Evolutionary conservation across 345 rosid genomes (phyloP).

Genomic region (Carallia brachiata): DNA sequence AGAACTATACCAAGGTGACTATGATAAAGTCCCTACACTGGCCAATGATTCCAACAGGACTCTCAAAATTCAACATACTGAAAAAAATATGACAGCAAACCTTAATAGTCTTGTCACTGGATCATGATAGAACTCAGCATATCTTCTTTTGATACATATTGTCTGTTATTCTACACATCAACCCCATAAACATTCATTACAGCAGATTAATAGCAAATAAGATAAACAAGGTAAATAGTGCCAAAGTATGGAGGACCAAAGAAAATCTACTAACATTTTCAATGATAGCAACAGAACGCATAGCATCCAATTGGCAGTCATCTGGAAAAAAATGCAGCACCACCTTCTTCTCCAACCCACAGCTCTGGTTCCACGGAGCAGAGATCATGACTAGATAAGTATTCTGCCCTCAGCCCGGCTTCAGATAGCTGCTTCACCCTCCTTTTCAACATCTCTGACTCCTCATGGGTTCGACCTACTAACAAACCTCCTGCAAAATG

Average conservation of each 20-base stretch:
- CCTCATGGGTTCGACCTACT: conserved; percentile 59
- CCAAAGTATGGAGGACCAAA: neutral
- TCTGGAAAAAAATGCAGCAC: conserved; percentile 76
- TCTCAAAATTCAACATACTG: neutral
- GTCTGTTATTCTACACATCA: conserved; percentile 56
- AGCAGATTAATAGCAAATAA: neutral
- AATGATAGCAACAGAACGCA: conserved; percentile 57
- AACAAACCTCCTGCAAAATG: conserved; percentile 59
- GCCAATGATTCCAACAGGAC: neutral
- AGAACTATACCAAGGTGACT: neutral
- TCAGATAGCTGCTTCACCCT: conserved; percentile 59
- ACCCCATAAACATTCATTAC: neutral
- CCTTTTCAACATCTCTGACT: conserved; percentile 46
- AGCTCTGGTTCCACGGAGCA: conserved; percentile 56
- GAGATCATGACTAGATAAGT: conserved; percentile 59
- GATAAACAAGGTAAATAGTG: neutral
- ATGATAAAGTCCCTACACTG: neutral
- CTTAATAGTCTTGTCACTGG: conserved; percentile 67
- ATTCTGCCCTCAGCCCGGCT: conserved; percentile 69
- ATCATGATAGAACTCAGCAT: conserved; percentile 76
- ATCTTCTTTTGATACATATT: conserved; percentile 57
- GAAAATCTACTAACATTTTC: conserved; percentile 51
- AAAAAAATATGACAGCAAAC: conserved; percentile 25
- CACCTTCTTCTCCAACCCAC: conserved; percentile 47
- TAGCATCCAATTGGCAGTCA: conserved; percentile 88